phyloP scores from a whole-genome alignment of 805 yeast species.

The Myxozyma mucilagina region DNA sequence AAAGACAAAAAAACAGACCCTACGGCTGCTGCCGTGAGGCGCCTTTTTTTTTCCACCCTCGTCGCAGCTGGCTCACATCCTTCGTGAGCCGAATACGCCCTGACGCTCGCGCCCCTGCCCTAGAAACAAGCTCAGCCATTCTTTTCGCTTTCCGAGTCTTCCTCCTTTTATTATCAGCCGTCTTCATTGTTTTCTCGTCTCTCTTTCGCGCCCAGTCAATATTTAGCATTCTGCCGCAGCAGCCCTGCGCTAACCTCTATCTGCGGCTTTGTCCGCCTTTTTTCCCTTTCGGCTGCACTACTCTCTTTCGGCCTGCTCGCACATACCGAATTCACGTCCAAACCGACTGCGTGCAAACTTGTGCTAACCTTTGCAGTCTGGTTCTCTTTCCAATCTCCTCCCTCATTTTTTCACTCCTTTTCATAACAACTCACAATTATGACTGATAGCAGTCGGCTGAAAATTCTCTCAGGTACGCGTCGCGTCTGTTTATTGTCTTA shows the following conservation, averaged over 20 bases:
- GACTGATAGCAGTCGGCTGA: conserved; percentile 14
- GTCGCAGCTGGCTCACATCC: conserved; percentile 6
- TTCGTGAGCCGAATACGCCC: conserved; percentile 4
- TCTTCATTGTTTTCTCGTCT: not conserved
- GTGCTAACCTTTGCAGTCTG: not conserved
- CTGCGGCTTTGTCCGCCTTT: not conserved
- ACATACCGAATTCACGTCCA: not conserved
- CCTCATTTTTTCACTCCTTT: not conserved
- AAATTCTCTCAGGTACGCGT: conserved; percentile 16
- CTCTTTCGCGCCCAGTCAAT: not conserved
- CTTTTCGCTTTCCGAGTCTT: not conserved
- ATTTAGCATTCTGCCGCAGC: not conserved
- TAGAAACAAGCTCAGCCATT: not conserved
- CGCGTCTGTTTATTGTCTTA: not conserved
- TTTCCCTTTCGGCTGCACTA: not conserved
- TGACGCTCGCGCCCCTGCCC: conserved; percentile 12
- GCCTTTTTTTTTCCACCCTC: not conserved
- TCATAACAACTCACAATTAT: not conserved
- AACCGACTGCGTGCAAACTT: not conserved
- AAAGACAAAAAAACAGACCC: no score
- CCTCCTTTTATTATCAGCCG: not conserved
- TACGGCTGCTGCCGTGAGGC: not conserved
- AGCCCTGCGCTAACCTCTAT: not conserved
- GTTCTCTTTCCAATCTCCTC: not conserved
- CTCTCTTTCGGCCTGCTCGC: not conserved